Conservation (phyloP, 2,329 filamentous ascomycete genomes). For the Pseudogymnoascus sp. region DNA sequence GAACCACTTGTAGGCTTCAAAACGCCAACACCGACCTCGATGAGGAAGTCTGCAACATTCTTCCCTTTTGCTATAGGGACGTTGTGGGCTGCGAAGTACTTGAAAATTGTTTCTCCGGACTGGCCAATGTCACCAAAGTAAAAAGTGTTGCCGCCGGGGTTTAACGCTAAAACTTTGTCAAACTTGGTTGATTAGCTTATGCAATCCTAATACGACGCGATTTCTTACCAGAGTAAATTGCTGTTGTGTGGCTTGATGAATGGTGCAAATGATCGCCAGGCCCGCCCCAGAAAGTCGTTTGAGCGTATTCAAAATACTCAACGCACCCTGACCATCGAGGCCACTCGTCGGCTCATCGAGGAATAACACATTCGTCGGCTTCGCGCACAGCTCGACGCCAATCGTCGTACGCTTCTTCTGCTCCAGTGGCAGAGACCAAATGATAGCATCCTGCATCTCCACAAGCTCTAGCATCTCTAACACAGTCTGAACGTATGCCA, state of each 20-base stretch:
- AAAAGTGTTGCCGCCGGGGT: conserved; percentile 55
- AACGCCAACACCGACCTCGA: conserved; percentile 55
- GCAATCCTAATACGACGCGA: not conserved
- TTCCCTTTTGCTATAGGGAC: conserved; percentile 51
- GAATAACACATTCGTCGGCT: conserved; percentile 51
- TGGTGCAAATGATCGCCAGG: conserved; percentile 46
- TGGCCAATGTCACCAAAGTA: conserved; percentile 61
- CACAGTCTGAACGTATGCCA: conserved; percentile 80
- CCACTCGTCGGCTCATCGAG: conserved; percentile 54
- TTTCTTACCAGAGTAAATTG: not conserved
- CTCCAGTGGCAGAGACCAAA: conserved; percentile 53
- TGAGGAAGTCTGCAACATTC: conserved; percentile 58
- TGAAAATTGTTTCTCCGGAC: conserved; percentile 26
- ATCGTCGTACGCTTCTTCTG: conserved; percentile 56
- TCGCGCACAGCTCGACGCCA: conserved; percentile 49
- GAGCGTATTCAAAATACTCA: conserved; percentile 54
- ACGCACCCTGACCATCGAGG: conserved; percentile 55
- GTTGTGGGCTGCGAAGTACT: conserved; percentile 46
- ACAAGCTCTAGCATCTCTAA: conserved; percentile 52
- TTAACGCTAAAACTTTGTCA: conserved; percentile 55
- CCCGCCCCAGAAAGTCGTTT: conserved; percentile 49
- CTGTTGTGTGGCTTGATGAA: conserved; percentile 46
- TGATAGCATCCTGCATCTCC: conserved; percentile 57
- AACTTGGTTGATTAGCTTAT: conserved; percentile 32
- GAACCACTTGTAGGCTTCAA: conserved; percentile 44